Conservation (phyloP, 257 asterid species). For the Fraxinus americana region DNA sequence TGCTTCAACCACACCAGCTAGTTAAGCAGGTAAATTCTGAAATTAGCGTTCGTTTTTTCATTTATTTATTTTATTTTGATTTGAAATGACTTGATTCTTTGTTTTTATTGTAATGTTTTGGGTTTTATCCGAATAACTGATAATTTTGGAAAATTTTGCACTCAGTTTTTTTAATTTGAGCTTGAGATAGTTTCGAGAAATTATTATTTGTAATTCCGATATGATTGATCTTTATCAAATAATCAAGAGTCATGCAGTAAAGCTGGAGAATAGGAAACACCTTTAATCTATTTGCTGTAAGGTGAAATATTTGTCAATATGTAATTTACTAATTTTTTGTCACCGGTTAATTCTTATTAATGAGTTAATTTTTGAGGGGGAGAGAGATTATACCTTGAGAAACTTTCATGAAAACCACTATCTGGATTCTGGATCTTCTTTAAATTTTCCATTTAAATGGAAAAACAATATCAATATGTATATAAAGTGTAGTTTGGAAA, state of each 20-base stretch:
- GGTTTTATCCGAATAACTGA: background rate
- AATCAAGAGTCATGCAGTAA: constrained; percentile 23
- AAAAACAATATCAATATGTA: background rate
- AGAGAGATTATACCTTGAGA: background rate
- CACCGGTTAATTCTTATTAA: background rate
- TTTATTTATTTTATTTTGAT: background rate
- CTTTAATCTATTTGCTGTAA: constrained; percentile 21
- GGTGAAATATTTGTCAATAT: background rate
- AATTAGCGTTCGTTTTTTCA: background rate
- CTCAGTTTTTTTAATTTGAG: constrained; percentile 11
- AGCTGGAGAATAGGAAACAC: constrained; percentile 23
- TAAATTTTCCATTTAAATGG: background rate
- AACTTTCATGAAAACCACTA: background rate
- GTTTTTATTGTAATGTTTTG: background rate
- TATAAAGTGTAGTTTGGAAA: background rate
- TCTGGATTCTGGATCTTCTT: background rate
- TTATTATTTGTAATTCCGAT: constrained; percentile 18
- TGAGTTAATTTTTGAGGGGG: background rate
- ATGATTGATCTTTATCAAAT: background rate
- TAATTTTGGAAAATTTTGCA: background rate
- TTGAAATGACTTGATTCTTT: background rate
- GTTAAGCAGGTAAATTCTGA: constrained; percentile 60
- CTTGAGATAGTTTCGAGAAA: constrained; percentile 20
- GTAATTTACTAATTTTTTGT: background rate
- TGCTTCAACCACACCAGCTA: constrained; percentile 94